Evolutionary conservation across 164 flowering plant species (phyloP), one percentile per base, ranked within the genome.

Genomic region (Berberis vulgaris): DNA sequence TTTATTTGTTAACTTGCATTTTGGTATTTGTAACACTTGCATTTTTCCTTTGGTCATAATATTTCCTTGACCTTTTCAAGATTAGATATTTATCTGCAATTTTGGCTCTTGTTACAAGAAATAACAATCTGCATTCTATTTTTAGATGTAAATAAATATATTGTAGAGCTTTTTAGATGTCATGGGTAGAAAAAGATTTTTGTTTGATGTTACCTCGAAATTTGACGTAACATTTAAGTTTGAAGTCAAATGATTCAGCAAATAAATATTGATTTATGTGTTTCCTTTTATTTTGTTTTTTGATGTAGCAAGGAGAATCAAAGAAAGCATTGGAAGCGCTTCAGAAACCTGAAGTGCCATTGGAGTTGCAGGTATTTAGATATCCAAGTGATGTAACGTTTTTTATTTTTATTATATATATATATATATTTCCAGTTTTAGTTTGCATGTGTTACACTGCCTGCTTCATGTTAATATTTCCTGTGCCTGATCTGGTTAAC

Each of bases 291-390:
- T 40, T 57, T 41, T 41, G 10, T 2, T 52, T 2, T 57, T 57
- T 53, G 13, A 57, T 58, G 66, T 68, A 94, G 99, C 99, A 87
- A 86, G 97, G 97, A 69, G 99, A 95, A 81, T 89, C 97, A 60
- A 95, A 86, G 78, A 91, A 85, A 74, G 97, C 99, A 60, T 74
- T 95, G 79, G 89, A 88, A 78, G 94, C 89, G 73, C 92, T 95
- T 71, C 91, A 84, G 63, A 95, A 89, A 76, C 89, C 91, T 66
- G 60, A 82, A 65, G 92, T 95, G 68, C 77, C 89, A 45, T 60
- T 80, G 65, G 97, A 95, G 46, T 83, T 95, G 73, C 97, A 94
- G 99, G 99, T 91, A 81, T 57, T 38, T 6, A 59, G 1, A 67
- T 54, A 11, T 68, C 8, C 57, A 38, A 39, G 50, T 55, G 46